A percentile compares a stretch with the other conserved stretches of the same genome.
Evolutionary conservation across 805 yeast genomes (phyloP).

Genomic region (Wickerhamiella vanderwaltii): DNA sequence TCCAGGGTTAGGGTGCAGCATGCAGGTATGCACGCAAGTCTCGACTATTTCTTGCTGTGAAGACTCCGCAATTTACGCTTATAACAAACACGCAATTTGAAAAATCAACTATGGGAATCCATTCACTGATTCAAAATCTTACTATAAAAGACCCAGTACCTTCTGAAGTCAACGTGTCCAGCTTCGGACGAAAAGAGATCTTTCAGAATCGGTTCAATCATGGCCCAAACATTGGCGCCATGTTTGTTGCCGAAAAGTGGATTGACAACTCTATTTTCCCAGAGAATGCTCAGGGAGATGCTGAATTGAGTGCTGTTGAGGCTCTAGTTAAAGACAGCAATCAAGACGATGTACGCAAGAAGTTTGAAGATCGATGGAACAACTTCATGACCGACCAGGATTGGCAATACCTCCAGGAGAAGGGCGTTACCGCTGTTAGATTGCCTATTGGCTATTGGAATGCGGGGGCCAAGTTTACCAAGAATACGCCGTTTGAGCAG

Average conservation of each 20-base stretch:
- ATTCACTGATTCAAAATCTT: constrained; percentile 19
- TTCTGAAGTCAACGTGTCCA: constrained; percentile 19
- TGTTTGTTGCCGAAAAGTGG: constrained; percentile 73
- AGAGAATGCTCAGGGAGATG: constrained; percentile 38
- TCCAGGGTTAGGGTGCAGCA: too few species aligned
- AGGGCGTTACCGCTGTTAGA: constrained; percentile 68
- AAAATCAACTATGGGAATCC: constrained; percentile 24
- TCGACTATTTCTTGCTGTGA: too few species aligned
- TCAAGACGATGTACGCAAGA: constrained; percentile 38
- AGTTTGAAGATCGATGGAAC: constrained; percentile 53
- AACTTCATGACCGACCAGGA: constrained; percentile 52
- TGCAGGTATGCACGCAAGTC: too few species aligned
- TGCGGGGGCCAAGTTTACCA: constrained; percentile 49
- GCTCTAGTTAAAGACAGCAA: constrained; percentile 39
- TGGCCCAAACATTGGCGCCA: constrained; percentile 79
- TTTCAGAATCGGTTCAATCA: constrained; percentile 36
- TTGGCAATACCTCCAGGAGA: constrained; percentile 60
- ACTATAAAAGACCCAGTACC: constrained; percentile 19
- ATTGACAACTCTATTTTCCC: constrained; percentile 53
- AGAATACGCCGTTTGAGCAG: constrained; percentile 50
- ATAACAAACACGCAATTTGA: too few species aligned
- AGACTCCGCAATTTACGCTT: too few species aligned
- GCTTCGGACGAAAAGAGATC: constrained; percentile 28
- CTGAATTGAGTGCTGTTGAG: constrained; percentile 64
- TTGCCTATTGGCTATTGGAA: constrained; percentile 91